Conservation (phyloP, 176 grass and related monocot genomes). For the Puya raimondii region DNA sequence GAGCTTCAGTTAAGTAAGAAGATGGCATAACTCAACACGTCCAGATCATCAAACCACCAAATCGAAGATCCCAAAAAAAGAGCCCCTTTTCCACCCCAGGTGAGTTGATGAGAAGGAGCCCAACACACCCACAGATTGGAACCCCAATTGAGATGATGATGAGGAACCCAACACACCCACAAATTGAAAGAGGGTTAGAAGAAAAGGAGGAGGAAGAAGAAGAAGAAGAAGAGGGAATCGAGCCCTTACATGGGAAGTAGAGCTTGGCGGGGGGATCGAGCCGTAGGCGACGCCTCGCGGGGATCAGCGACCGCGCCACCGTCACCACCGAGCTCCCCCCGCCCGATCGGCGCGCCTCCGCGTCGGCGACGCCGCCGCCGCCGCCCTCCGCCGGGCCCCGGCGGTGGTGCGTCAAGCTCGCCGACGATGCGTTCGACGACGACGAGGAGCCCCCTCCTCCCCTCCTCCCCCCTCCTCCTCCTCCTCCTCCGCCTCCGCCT, state of each 20-base stretch:
- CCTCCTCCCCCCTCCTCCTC: constrained; percentile 12
- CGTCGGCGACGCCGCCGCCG: constrained; percentile 15
- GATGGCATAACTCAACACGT: background rate
- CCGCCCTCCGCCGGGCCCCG: constrained; percentile 18
- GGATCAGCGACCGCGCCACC: constrained; percentile 70
- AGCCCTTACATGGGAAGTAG: constrained; percentile 89
- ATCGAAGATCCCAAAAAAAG: background rate
- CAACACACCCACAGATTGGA: background rate
- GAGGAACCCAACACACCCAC: background rate
- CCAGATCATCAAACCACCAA: background rate
- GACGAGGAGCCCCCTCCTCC: constrained; percentile 26
- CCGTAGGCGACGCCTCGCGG: constrained; percentile 54
- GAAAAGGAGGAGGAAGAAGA: background rate
- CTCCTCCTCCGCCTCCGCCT: constrained; percentile 16
- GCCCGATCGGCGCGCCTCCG: constrained; percentile 10
- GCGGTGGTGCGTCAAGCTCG: constrained; percentile 39
- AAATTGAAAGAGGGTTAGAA: background rate
- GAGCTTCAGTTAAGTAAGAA: background rate
- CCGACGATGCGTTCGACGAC: constrained; percentile 47
- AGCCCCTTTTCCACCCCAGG: background rate
- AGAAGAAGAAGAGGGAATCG: background rate
- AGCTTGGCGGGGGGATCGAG: constrained; percentile 88
- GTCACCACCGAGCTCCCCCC: constrained; percentile 48
- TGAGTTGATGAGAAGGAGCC: background rate
- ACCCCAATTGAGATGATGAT: background rate